Percentiles rank a stretch among this genome's conserved stretches.
Conservation (phyloP, 495 filamentous ascomycete species). For the Penicillium canariense region DNA sequence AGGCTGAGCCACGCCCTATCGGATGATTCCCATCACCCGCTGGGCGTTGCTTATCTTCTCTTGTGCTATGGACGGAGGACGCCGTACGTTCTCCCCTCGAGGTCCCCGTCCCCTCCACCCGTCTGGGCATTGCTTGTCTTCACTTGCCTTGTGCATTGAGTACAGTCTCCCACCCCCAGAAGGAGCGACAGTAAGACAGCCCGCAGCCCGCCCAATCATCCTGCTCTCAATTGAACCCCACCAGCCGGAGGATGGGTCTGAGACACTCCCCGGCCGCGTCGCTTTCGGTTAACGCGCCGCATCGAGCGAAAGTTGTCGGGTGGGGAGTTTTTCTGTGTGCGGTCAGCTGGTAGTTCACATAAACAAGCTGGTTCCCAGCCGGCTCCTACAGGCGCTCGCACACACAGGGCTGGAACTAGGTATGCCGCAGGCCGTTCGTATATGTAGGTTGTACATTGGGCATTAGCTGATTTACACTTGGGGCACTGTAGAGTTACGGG, state of each 20-base stretch:
- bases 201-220: neutral
- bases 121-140: neutral
- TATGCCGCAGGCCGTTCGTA: too few species aligned
- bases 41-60: neutral
- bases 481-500: neutral
- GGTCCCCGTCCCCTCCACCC: too few species aligned
- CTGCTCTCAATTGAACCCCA: neutral
- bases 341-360: too few species aligned
- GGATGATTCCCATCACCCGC: neutral
- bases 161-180: neutral
- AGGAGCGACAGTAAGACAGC: neutral
- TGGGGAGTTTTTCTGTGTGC: neutral
- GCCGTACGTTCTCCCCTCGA: too few species aligned
- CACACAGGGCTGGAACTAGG: neutral
- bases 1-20: constrained; percentile 2
- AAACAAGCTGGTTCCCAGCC: neutral
- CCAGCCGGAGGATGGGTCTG: neutral
- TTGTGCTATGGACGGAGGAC: neutral
- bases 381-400: neutral
- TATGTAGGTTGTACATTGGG: too few species aligned
- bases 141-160: neutral
- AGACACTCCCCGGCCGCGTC: too few species aligned
- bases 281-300: too few species aligned
- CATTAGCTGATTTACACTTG: too few species aligned
- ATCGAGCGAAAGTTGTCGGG: neutral